These are phyloP conservation scores for Nicotiana noctiflora DNA, from an alignment of 257 asterid species.

Conservation along the genomic window DNA sequence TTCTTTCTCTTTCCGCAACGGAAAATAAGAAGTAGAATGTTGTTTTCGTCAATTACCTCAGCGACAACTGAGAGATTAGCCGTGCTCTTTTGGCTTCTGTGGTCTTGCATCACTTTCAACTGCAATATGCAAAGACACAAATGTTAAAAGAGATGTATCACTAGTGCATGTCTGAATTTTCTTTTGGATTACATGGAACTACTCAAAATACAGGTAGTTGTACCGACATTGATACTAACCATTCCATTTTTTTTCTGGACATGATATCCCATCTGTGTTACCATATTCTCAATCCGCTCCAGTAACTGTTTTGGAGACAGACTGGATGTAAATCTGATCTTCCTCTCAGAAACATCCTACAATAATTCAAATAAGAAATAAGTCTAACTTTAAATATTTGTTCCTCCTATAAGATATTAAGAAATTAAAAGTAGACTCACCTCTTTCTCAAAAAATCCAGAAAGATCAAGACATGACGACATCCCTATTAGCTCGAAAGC, in stretches of 20 bases:
- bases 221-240: constrained; percentile 25
- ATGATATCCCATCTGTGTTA: constrained; percentile 60
- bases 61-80: constrained; percentile 62
- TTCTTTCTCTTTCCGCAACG: background rate
- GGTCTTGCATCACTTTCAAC: constrained; percentile 62
- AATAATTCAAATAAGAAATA: constrained; percentile 1
- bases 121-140: constrained; percentile 20
- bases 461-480: constrained; percentile 89
- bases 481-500: constrained; percentile 92
- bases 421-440: constrained; percentile 17
- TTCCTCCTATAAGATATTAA: background rate
- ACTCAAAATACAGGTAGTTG: background rate
- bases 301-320: constrained; percentile 69
- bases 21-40: background rate
- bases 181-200: background rate
- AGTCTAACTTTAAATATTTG: background rate
- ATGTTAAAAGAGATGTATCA: background rate
- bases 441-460: constrained; percentile 93
- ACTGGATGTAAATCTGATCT: constrained; percentile 79
- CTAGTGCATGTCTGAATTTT: background rate
- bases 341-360: constrained; percentile 91
- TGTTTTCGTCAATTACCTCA: constrained; percentile 48
- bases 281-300: constrained; percentile 67
- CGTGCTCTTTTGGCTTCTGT: constrained; percentile 40
- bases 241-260: constrained; percentile 82